phyloP scores from a whole-genome alignment of 2,329 filamentous ascomycete genomes.

The Lasiodiplodia citricola region DNA sequence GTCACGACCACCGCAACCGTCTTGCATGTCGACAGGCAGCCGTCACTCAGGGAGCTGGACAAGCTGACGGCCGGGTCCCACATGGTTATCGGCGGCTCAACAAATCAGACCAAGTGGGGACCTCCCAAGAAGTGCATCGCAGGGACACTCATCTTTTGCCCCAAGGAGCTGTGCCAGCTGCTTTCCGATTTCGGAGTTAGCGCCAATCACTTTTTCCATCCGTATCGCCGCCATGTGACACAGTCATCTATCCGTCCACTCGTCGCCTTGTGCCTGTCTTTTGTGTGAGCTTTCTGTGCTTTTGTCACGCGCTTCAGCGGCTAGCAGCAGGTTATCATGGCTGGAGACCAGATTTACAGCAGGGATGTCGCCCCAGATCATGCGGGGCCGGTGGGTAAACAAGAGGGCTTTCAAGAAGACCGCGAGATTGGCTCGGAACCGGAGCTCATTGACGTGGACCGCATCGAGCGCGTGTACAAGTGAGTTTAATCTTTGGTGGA shows the following conservation, averaged over 20 bases:
- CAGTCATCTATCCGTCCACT: background rate
- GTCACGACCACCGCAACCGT: background rate
- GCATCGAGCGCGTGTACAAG: constrained; percentile 46
- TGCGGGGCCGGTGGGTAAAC: constrained; percentile 32
- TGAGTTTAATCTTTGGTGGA: constrained; percentile 29
- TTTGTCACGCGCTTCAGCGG: background rate
- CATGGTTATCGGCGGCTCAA: constrained; percentile 22
- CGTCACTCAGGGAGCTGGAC: background rate
- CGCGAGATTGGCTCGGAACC: constrained; percentile 36
- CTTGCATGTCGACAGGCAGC: background rate
- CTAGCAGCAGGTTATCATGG: background rate
- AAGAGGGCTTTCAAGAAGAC: constrained; percentile 38
- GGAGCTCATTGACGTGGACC: constrained; percentile 40
- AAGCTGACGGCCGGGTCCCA: background rate
- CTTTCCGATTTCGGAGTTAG: constrained; percentile 26
- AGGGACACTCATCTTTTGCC: constrained; percentile 1
- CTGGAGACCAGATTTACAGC: constrained; percentile 16
- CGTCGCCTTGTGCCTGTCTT: background rate
- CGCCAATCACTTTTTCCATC: constrained; percentile 10
- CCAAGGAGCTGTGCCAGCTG: constrained; percentile 12
- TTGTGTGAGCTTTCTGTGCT: background rate
- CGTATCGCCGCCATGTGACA: background rate
- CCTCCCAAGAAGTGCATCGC: background rate
- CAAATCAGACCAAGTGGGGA: constrained; percentile 22
- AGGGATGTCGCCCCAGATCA: background rate